Evolutionary conservation across 2,329 filamentous ascomycete species (phyloP).

Genomic region (Ceratocystis lukuohia): DNA sequence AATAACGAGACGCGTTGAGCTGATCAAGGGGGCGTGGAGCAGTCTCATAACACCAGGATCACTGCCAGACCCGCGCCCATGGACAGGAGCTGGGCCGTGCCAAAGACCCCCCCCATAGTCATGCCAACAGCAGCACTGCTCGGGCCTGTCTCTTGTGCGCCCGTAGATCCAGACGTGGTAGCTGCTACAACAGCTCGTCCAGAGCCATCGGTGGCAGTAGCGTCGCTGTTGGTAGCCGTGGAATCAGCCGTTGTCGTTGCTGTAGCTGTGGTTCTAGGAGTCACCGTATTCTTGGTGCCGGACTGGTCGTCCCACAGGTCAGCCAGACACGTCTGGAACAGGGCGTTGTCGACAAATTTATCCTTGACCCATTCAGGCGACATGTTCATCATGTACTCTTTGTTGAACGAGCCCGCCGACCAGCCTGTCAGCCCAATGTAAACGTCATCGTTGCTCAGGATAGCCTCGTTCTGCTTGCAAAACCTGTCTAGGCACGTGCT

Average conservation of each 20-base stretch:
- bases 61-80: neutral
- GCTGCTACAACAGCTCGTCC: neutral
- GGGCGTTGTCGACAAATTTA: slow-evolving; percentile 18
- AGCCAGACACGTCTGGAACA: slow-evolving; percentile 24
- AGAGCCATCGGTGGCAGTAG: neutral
- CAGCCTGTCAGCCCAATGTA: slow-evolving; percentile 35
- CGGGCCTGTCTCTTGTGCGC: neutral
- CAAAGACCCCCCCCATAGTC: neutral
- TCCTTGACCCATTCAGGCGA: slow-evolving; percentile 28
- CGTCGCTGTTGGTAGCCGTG: neutral
- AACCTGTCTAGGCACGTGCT: slow-evolving; percentile 32
- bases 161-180: neutral
- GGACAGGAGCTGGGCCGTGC: neutral
- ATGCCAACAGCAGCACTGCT: neutral
- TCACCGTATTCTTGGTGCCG: neutral
- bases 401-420: slow-evolving; percentile 34
- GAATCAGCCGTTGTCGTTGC: neutral
- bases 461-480: slow-evolving; percentile 35
- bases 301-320: slow-evolving; percentile 16
- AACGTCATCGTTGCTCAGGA: slow-evolving; percentile 35
- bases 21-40: neutral
- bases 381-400: slow-evolving; percentile 32
- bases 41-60: neutral
- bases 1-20: neutral
- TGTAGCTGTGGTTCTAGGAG: neutral